Base-by-base conservation (phyloP, 805 yeast genomes). In the Candida insectorum region DNA sequence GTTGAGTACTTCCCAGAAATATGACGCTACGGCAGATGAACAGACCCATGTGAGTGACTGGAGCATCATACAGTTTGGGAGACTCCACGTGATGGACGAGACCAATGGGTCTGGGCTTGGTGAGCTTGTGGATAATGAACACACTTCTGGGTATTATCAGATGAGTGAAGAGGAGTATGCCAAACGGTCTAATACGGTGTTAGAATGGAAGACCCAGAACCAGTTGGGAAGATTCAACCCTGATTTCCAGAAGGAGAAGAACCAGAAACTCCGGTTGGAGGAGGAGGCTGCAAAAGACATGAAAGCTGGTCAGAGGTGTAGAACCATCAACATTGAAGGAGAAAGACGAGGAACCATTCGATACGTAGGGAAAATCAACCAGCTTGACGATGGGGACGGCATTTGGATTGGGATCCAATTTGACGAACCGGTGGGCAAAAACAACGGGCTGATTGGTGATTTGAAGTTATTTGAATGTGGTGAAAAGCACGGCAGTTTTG, bases 371-470 rank as follows among this genome's bases (percentile, higher is more conserved):
- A 59, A 57, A 24, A 76, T 91, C 1, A 66, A 75, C 0, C 77
- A 71, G 24, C 73, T 88, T 30, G 79, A 77, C 30, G 52, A 53
- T 10, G 71, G 66, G 2, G 72, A 64, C 22, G 45, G 47, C 13
- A 44, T 58, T 1, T 91, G 97, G 96, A 72, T 85, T 19, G 97
- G 97, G 0, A 73, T 91, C 3, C 85, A 81, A 46, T 79, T 88
- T 34, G 93, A 85, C 46, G 87, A 84, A 45, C 91, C 97, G 0
- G 72, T 74, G 6, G 97, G 97, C 4, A 86, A 83, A 54, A 86
- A 89, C 49, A 77, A 86, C 50, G 97, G 97, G 0, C 59, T 76
- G 14, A 62, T 87, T 24, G 75, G 77, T 22, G 88, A 85, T 0
- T 52, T 45, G 1, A 48, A 67, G 22, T 72, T 84, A 43, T 89